These are phyloP conservation scores for Parachaetomium inaequale DNA, from an alignment of 495 filamentous ascomycete genomes.

Conservation along the genomic window DNA sequence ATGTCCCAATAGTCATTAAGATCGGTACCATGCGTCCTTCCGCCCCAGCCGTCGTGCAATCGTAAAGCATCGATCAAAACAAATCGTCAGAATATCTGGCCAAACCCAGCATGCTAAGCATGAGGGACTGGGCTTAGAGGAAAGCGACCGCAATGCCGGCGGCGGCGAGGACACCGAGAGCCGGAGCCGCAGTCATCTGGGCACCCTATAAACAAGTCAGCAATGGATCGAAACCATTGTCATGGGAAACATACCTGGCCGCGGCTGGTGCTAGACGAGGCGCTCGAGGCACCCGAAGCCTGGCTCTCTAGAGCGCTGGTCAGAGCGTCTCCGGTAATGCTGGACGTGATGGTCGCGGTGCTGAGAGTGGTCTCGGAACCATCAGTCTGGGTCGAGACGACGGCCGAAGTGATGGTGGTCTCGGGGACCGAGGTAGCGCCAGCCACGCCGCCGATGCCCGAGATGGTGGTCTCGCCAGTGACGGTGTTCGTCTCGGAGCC, in stretches of 20 bases:
- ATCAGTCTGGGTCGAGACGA: slow-evolving; percentile 16
- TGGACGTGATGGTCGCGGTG: slow-evolving; percentile 17
- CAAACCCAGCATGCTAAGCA: not conserved
- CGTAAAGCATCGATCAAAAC: slow-evolving; percentile 25
- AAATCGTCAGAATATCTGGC: slow-evolving; percentile 14
- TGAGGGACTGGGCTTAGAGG: slow-evolving; percentile 32
- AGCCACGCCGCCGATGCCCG: slow-evolving; percentile 17
- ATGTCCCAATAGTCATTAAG: slow-evolving; percentile 29
- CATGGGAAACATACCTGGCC: slow-evolving; percentile 10
- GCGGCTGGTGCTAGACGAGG: slow-evolving; percentile 20
- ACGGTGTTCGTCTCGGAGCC: slow-evolving; percentile 17
- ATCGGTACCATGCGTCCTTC: slow-evolving; percentile 24
- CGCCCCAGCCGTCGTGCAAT: slow-evolving; percentile 15
- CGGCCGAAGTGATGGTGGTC: slow-evolving; percentile 13
- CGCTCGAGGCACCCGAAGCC: not conserved
- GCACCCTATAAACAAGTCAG: slow-evolving; percentile 23
- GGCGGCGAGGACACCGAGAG: slow-evolving; percentile 34
- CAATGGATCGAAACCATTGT: not conserved
- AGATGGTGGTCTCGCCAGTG: slow-evolving; percentile 28
- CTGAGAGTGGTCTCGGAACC: slow-evolving; percentile 21
- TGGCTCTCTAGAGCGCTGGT: slow-evolving; percentile 18
- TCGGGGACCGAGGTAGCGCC: slow-evolving; percentile 18
- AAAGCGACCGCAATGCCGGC: slow-evolving; percentile 36
- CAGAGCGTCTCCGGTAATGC: slow-evolving; percentile 15
- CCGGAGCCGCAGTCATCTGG: slow-evolving; percentile 32